phyloP scores from a whole-genome alignment of 2,329 filamentous ascomycete species.

The Basipetospora sp. region DNA sequence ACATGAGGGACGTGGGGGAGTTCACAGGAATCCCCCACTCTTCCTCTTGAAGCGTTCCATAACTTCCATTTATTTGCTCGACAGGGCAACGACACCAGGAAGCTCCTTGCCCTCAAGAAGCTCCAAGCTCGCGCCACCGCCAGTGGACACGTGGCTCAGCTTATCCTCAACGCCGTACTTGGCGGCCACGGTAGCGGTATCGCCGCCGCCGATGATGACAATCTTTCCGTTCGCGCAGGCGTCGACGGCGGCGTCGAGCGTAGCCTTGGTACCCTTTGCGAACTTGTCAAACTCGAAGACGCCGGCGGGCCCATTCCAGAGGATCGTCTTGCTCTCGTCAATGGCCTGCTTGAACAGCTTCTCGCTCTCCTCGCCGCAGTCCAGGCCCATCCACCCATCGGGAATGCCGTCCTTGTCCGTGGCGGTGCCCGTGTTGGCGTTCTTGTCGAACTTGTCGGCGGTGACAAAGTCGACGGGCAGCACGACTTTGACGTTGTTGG shows the following conservation, averaged over 20 bases:
- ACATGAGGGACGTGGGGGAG: conserved; percentile 32
- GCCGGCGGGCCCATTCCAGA: conserved; percentile 96
- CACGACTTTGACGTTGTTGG: conserved; percentile 87
- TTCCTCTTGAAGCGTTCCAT: conserved; percentile 37
- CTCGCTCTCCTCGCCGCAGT: conserved; percentile 79
- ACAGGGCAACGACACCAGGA: conserved; percentile 83
- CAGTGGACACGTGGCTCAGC: conserved; percentile 94
- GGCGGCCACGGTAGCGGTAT: conserved; percentile 92
- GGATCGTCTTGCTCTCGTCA: conserved; percentile 78
- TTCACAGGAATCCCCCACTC: conserved; percentile 37
- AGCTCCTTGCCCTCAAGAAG: conserved; percentile 95
- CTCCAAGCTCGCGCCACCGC: conserved; percentile 88
- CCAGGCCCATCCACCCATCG: conserved; percentile 95
- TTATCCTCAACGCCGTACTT: conserved; percentile 95
- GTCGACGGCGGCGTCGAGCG: conserved; percentile 72
- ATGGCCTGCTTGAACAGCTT: conserved; percentile 83
- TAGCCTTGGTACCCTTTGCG: conserved; percentile 79
- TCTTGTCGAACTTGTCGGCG: conserved; percentile 80
- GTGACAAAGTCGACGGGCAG: conserved; percentile 92
- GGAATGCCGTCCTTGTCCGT: conserved; percentile 76
- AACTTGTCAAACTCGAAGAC: conserved; percentile 97
- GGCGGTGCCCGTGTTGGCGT: conserved; percentile 67
- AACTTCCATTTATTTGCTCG: conserved; percentile 47
- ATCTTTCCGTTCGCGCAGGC: conserved; percentile 76
- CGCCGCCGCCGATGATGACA: conserved; percentile 95